Conservation (phyloP, 2,329 filamentous ascomycete genomes). For the Diplodia corticola region DNA sequence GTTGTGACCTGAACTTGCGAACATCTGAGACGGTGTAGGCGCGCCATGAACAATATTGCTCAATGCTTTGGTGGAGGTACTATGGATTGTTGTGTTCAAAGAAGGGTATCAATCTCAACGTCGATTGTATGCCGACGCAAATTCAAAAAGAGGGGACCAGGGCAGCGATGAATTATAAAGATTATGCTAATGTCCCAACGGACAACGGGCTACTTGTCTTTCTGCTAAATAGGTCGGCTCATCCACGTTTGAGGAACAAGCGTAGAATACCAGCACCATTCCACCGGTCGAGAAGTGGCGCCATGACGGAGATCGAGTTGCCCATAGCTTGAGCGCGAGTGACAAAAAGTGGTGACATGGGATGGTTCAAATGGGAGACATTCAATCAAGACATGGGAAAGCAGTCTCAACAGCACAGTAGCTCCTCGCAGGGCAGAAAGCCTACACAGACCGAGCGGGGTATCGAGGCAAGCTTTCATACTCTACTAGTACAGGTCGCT, state of each 20-base stretch:
- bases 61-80: not conserved
- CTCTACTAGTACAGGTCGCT: not conserved
- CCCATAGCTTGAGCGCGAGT: not conserved
- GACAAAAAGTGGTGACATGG: not conserved
- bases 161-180: not conserved
- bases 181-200: not conserved
- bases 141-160: not conserved
- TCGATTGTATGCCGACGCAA: not conserved
- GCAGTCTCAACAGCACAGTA: no score
- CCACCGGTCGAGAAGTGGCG: slow-evolving; percentile 6
- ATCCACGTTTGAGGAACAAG: slow-evolving; percentile 1
- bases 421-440: not conserved
- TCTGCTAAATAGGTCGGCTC: not conserved
- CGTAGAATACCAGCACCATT: not conserved
- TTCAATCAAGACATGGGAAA: not conserved
- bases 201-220: not conserved
- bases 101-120: not conserved
- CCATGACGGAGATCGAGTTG: not conserved
- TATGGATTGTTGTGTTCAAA: not conserved
- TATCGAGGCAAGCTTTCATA: not conserved
- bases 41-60: slow-evolving; percentile 3
- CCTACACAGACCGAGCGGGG: not conserved
- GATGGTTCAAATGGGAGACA: not conserved
- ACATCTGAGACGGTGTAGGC: not conserved
- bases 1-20: not conserved